Percentiles rank a stretch among this genome's conserved stretches.
phyloP scores from a whole-genome alignment of 2,329 filamentous ascomycete species.

The Catunica adiposa region DNA sequence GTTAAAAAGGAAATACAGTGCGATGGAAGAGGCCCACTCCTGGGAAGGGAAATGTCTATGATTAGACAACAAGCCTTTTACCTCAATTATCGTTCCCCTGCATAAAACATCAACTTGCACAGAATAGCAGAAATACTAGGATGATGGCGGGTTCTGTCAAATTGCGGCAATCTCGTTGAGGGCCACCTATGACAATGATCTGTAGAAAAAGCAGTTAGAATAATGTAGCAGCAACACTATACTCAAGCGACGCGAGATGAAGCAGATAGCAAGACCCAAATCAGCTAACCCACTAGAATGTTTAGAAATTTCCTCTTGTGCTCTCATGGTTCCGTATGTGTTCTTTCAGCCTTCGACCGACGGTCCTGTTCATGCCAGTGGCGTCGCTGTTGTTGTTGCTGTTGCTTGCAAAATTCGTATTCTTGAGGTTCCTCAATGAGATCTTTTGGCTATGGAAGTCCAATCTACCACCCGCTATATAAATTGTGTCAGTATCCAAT shows the following conservation, averaged over 20 bases:
- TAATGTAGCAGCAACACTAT: not conserved
- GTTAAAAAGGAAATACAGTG: not conserved
- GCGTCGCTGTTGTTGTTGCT: not conserved
- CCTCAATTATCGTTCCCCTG: not conserved
- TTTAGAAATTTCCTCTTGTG: not conserved
- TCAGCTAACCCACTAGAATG: not conserved
- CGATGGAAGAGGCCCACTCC: no score
- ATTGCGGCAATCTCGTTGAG: constrained; percentile 3
- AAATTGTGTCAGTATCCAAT: no score
- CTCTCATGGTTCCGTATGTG: not conserved
- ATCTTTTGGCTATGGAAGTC: not conserved
- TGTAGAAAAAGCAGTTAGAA: not conserved
- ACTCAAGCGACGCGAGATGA: not conserved
- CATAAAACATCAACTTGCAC: not conserved
- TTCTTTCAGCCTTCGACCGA: not conserved
- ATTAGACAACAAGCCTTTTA: not conserved
- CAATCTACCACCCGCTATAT: not conserved
- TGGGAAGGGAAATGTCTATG: not conserved
- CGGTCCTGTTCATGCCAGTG: not conserved
- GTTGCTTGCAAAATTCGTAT: not conserved
- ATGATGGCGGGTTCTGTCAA: not conserved
- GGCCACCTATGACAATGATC: not conserved
- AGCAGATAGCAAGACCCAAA: not conserved
- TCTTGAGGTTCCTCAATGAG: not conserved
- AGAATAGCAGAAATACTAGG: not conserved